Base-by-base conservation (phyloP, 768 basidiomycete genomes). In the Phaeotremella skinneri region DNA sequence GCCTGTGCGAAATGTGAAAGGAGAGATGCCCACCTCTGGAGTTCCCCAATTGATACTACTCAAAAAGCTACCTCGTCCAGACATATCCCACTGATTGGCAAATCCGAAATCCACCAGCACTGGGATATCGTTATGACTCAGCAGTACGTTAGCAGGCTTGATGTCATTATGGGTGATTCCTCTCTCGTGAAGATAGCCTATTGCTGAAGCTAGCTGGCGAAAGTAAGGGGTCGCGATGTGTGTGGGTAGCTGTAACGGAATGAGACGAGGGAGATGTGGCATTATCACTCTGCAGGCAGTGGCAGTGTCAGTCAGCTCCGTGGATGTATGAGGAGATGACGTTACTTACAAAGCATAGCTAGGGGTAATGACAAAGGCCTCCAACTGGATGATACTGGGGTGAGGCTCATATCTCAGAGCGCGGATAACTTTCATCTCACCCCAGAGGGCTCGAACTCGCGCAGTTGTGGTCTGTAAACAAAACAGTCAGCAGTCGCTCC, bases 41-140 rank as follows among this genome's bases (percentile, higher is more conserved):
- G 93, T 98, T 4, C 92, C 94, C 79, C 77, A 80, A 23, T 45
- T 51, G 31, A 78, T 72, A 45, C 55, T 67, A 27, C 62, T 73
- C 20, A 72, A 41, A 62, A 77, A 78, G 13, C 59, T 61, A 11
- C 61, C 61, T 30, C 66, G 49, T 1, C 37, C 55, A 71, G 89
- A 89, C 0, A 89, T 84, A n/a, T 71, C 63, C 72, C 92, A 92
- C 64, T 84, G 85, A 70, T 94, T 89, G 1, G 94, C 91, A 67
- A 98, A 99, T 1, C 96, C 94, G 69, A 96, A 99, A 77, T 98
- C 96, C 34, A 96, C 88, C 2, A 98, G 83, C 2, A 96, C 88
- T 0, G 78, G 80, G 1, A 71, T 50, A 68, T 87, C 86, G 63
- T 85, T 82, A 55, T 79, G 78, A 0, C 89, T 88, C 47, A 99